Evolutionary conservation across 129 eudicot species (phyloP), one percentile per base, ranked within the genome.

Genomic region (Gnaphalium uliginosum): DNA sequence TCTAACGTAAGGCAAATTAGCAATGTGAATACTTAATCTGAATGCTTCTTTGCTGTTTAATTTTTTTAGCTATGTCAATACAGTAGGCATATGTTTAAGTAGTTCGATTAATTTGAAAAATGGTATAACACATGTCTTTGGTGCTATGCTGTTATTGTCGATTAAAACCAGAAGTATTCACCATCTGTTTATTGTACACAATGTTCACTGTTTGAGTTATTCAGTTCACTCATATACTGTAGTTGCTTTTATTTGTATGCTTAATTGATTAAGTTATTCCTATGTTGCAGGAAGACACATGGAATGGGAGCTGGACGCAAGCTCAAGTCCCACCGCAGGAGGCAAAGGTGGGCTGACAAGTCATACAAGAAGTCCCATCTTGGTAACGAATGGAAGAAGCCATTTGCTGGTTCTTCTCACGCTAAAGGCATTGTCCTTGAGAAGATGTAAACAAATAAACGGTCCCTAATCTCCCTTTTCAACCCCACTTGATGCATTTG

Each of bases 301-400:
- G 89, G 89, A 48, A 85, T 79, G 86, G 89, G 89, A 85, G 89
- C 89, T 67, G 89, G 84, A 17, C 86, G 89, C 54, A 85, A 85
- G 80, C 78, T 85, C 46, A 79, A 79, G 84, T 75, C 84, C 72
- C 89, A 85, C 83, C 84, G 84, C 63, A 85, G 89, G 69, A 76
- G 79, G 53, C 88, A 85, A 66, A 85, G 88, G 76, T 85, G 88
- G 88, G 88, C 88, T 19, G 88, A 85, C 72, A 85, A 85, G 64
- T 64, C 88, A 0, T 85, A 85, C 76, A 81, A 85, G 83, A 85
- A 85, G 67, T 85, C 88, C 23, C 88, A 85, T 70, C 83, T 85
- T 66, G 88, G 88, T 17, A 85, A 85, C 46, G 88, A 85, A 57
- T 85, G 85, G 85, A 85, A 84, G 82, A 84, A 81, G 77, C 88